A percentile compares a stretch with the other conserved stretches of the same genome.
phyloP scores from a whole-genome alignment of 768 basidiomycete species.

The Xerocomellus dryophilus region DNA sequence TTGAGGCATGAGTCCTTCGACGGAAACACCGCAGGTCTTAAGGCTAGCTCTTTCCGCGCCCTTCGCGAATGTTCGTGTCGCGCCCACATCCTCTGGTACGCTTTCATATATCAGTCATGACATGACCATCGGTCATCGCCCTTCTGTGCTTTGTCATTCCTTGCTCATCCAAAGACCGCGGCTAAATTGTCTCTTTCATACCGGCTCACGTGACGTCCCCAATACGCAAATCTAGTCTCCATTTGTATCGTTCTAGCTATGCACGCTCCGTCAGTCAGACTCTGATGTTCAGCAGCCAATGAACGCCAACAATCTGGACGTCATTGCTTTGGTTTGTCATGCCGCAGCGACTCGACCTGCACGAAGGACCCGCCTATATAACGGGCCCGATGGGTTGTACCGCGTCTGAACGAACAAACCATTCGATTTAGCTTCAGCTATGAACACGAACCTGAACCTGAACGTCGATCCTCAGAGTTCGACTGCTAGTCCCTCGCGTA shows the following conservation, averaged over 20 bases:
- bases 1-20: too few relatives aligned
- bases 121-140: background rate
- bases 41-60: too few relatives aligned
- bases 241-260: too few relatives aligned
- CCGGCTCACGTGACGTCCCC: too few relatives aligned
- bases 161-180: background rate
- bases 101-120: too few relatives aligned
- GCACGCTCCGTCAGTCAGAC: background rate
- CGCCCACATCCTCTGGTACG: too few relatives aligned
- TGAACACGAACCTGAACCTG: background rate
- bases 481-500: background rate
- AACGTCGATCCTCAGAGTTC: slow-evolving; percentile 7
- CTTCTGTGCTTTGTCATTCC: slow-evolving; percentile 2
- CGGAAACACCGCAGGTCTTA: too few relatives aligned
- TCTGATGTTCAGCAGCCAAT: background rate
- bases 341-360: background rate
- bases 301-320: background rate
- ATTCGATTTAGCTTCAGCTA: background rate
- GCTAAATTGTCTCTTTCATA: too few relatives aligned
- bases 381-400: background rate
- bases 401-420: background rate
- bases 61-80: too few relatives aligned
- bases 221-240: too few relatives aligned
- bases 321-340: slow-evolving; percentile 2
- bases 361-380: slow-evolving; percentile 11